Evolutionary conservation across 148 eudicot genomes (phyloP).

Genomic region (Nepenthes mirabilis): DNA sequence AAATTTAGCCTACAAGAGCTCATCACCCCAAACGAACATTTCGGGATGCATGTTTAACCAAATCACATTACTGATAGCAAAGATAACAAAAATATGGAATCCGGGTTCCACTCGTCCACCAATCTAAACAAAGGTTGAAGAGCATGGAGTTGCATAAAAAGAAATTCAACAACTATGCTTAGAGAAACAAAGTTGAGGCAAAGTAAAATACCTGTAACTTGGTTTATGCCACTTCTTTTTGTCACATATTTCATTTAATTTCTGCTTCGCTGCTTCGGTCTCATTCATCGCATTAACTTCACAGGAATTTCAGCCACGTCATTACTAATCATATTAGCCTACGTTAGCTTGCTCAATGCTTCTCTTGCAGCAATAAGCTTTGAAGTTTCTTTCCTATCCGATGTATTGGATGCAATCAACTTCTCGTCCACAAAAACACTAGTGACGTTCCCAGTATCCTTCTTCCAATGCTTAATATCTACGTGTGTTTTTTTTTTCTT

Average conservation of each 20-base stretch:
- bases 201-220: slow-evolving; percentile 36
- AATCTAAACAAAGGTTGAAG: not conserved
- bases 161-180: not conserved
- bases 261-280: slow-evolving; percentile 57
- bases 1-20: too few species aligned
- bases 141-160: not conserved
- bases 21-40: too few species aligned
- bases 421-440: slow-evolving; percentile 45
- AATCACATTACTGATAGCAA: too few species aligned
- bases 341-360: slow-evolving; percentile 29
- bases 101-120: not conserved
- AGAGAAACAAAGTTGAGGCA: not conserved
- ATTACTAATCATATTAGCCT: slow-evolving; percentile 1
- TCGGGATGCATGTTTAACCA: too few species aligned
- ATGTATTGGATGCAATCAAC: slow-evolving; percentile 30
- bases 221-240: slow-evolving; percentile 67
- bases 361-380: slow-evolving; percentile 66
- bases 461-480: slow-evolving; percentile 29
- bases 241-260: slow-evolving; percentile 48
- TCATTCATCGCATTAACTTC: slow-evolving; percentile 10
- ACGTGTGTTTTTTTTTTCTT: slow-evolving; percentile 48
- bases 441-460: slow-evolving; percentile 32
- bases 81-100: too few species aligned
- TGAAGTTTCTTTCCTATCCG: slow-evolving; percentile 50
- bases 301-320: not conserved